These are phyloP conservation scores for Ilex aquifolium DNA, from an alignment of 257 asterid species.

Conservation along the genomic window DNA sequence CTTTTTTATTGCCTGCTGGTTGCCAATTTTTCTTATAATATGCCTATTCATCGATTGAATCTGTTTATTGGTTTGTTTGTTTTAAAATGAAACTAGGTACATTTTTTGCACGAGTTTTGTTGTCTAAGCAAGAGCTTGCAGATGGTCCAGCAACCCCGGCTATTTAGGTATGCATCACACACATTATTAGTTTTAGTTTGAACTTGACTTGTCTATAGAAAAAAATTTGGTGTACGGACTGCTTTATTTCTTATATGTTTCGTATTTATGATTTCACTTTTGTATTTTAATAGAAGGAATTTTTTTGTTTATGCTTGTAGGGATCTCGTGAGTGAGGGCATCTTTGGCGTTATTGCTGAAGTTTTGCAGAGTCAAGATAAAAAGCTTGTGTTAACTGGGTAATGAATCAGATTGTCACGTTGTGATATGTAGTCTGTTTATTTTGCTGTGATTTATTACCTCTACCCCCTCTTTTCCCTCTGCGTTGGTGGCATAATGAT, in stretches of 20 bases:
- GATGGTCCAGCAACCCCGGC: slow-evolving; percentile 83
- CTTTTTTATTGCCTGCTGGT: no score
- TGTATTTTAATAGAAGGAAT: background rate
- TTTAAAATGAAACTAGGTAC: slow-evolving; percentile 36
- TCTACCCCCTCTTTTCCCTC: background rate
- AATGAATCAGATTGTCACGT: slow-evolving; percentile 25
- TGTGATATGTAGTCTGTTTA: background rate
- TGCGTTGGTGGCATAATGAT: background rate
- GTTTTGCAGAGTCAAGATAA: slow-evolving; percentile 73
- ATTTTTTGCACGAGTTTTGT: slow-evolving; percentile 89
- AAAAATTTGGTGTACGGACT: no score
- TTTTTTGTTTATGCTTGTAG: slow-evolving; percentile 36
- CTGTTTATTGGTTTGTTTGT: background rate
- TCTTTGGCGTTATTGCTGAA: slow-evolving; percentile 70
- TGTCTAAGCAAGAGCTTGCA: slow-evolving; percentile 90
- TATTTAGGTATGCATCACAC: slow-evolving; percentile 53
- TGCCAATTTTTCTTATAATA: no score
- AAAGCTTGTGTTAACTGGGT: slow-evolving; percentile 91
- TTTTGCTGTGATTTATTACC: slow-evolving; percentile 8
- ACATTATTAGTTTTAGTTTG: slow-evolving; percentile 2
- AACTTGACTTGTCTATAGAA: background rate
- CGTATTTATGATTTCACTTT: slow-evolving; percentile 1
- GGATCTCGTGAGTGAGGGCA: slow-evolving; percentile 90
- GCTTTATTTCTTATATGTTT: no score
- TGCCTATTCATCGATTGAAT: no score